phyloP scores from a whole-genome alignment of 208 protist genomes.

The Willaertia magna region DNA sequence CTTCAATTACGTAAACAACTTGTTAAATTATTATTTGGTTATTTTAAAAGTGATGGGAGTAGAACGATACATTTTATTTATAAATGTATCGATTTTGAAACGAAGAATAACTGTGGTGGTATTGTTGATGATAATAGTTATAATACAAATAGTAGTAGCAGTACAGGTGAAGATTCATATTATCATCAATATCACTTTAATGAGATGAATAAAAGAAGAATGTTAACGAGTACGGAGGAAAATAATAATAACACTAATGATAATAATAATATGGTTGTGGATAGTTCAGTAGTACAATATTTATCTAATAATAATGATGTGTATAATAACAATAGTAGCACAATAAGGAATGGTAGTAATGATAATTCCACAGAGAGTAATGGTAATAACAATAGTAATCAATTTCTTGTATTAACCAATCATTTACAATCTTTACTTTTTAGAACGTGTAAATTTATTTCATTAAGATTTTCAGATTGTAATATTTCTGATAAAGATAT shows the following conservation, averaged over 20 bases:
- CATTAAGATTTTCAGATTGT: neutral
- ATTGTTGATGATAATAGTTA: too few species aligned
- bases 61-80: neutral
- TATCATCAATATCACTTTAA: neutral
- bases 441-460: neutral
- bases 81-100: neutral
- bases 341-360: neutral
- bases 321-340: too few species aligned
- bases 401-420: neutral
- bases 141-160: too few species aligned
- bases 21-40: neutral
- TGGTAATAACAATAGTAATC: neutral
- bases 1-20: neutral
- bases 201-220: too few species aligned
- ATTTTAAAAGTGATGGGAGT: neutral
- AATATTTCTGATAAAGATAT: neutral
- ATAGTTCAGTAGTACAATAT: too few species aligned
- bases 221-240: too few species aligned
- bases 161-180: neutral
- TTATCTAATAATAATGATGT: too few species aligned
- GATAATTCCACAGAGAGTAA: neutral
- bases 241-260: too few species aligned
- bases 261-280: too few species aligned
- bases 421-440: neutral
- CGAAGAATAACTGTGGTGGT: too few species aligned